Percentiles rank a stretch among this genome's conserved stretches.
phyloP scores from a whole-genome alignment of 768 basidiomycete species.

The Hemileccinum impolitum region DNA sequence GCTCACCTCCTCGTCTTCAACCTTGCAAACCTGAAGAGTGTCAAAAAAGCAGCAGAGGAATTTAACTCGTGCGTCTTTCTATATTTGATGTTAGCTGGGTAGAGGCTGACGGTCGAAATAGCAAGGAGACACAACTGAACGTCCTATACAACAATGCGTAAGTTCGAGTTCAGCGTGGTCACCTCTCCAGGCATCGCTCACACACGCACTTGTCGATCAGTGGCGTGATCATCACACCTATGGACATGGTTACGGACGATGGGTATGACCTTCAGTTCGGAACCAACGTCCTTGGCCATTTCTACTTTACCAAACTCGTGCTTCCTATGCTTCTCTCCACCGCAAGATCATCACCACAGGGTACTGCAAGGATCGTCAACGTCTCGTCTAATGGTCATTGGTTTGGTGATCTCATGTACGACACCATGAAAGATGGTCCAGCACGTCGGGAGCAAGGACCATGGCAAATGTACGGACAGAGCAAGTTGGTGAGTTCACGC shows the following conservation, averaged over 20 bases:
- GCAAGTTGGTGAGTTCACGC: constrained; percentile 28
- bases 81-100: background rate
- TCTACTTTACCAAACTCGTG: constrained; percentile 36
- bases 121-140: constrained; percentile 20
- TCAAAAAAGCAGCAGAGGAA: constrained; percentile 39
- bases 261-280: constrained; percentile 42
- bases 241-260: constrained; percentile 33
- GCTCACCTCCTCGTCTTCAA: constrained; percentile 38
- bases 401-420: constrained; percentile 21
- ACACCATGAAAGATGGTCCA: constrained; percentile 28
- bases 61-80: constrained; percentile 30
- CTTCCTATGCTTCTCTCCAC: constrained; percentile 32
- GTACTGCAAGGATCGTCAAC: constrained; percentile 35
- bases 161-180: constrained; percentile 1
- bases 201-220: constrained; percentile 12
- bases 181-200: background rate
- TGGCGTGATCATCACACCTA: constrained; percentile 30
- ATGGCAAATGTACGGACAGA: constrained; percentile 24
- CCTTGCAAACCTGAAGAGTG: constrained; percentile 36
- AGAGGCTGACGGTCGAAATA: background rate
- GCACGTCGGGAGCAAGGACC: constrained; percentile 5
- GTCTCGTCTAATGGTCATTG: constrained; percentile 28
- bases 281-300: constrained; percentile 37
- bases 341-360: constrained; percentile 30
- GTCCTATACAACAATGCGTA: constrained; percentile 33